Percentiles rank a stretch among this genome's conserved stretches.
phyloP scores from a whole-genome alignment of 164 flowering plant species.

The Piper longum region DNA sequence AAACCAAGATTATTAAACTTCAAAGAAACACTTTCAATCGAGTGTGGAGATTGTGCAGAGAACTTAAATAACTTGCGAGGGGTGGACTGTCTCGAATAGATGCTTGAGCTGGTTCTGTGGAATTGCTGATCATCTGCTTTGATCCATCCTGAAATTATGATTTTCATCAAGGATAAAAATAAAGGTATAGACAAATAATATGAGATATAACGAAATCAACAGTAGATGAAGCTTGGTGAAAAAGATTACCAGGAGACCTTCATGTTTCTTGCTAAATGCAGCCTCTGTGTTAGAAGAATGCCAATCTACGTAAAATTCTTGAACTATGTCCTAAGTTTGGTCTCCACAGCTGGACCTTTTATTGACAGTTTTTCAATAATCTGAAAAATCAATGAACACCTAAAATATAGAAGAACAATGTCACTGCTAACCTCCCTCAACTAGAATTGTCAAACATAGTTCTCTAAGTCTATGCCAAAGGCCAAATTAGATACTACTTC shows the following conservation, averaged over 20 bases:
- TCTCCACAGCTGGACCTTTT: slow-evolving; percentile 53
- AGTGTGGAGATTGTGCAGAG: slow-evolving; percentile 10
- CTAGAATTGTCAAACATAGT: too few relatives aligned
- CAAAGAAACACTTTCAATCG: not conserved
- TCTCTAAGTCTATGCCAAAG: too few relatives aligned
- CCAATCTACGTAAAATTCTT: slow-evolving; percentile 60
- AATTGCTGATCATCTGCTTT: slow-evolving; percentile 18
- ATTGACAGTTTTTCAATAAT: slow-evolving; percentile 86
- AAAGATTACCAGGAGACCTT: slow-evolving; percentile 66
- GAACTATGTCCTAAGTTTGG: slow-evolving; percentile 67
- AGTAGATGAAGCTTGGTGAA: not conserved
- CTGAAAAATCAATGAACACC: slow-evolving; percentile 19
- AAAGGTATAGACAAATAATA: not conserved
- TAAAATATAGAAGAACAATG: too few relatives aligned
- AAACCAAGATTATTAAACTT: slow-evolving; percentile 5
- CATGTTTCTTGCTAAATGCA: slow-evolving; percentile 64
- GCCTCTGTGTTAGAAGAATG: slow-evolving; percentile 71
- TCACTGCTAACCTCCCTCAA: not conserved
- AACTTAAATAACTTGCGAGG: slow-evolving; percentile 14
- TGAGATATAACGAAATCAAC: too few relatives aligned
- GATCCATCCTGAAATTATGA: slow-evolving; percentile 49
- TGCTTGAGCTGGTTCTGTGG: slow-evolving; percentile 12
- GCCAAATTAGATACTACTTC: too few relatives aligned
- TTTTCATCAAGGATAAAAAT: not conserved
- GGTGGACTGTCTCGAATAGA: slow-evolving; percentile 10